Base-by-base conservation (phyloP, 768 basidiomycete genomes). In the Chalciporus chontae region DNA sequence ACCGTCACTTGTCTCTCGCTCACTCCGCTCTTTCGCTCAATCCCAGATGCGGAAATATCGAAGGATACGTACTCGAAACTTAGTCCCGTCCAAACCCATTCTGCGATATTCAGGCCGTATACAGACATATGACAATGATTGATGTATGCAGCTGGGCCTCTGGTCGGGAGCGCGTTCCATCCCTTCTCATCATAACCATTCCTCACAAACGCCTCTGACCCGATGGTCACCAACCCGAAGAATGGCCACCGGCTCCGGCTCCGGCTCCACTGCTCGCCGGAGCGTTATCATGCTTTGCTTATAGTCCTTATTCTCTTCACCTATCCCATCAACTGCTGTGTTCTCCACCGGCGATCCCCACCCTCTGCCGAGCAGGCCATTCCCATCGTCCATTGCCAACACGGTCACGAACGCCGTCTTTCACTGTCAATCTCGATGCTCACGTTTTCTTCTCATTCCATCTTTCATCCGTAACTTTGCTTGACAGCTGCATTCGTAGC, bases 91-190 rank as follows among this genome's bases (percentile, higher is more conserved):
- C 32, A 13, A 32, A 32, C 32, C 32, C 32, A 32, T 32, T 32
- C 34, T 36, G 34, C 34, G n/a, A 36, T 36, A n/a, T n/a, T 36
- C 34, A n/a, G 13, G 27, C 47, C 50, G 27, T 53, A 54, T 53
- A 42, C 49, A 53, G 60, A 19, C 51, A 48, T 39, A 61, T 60
- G 36, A 19, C 26, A n/a, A 8, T 37, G 21, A 43, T 46, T 44
- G 40, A 50, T 18, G 41, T 36, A 19, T 38, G 14, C 10, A 31
- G 29, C 29, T 40, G 43, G n/a, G n/a, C 14, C 29, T 32, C 47
- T 17, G 24, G 53, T 56, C 36, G 44, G 53, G 34, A 38, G n/a
- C n/a, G n/a, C n/a, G n/a, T n/a, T n/a, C n/a, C n/a, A n/a, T 15
- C 9, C 14, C 34, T 14, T 4, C 34, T 36, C 34, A 5, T 36